phyloP scores from a whole-genome alignment of 257 asterid species.

The Solanum arcanum region DNA sequence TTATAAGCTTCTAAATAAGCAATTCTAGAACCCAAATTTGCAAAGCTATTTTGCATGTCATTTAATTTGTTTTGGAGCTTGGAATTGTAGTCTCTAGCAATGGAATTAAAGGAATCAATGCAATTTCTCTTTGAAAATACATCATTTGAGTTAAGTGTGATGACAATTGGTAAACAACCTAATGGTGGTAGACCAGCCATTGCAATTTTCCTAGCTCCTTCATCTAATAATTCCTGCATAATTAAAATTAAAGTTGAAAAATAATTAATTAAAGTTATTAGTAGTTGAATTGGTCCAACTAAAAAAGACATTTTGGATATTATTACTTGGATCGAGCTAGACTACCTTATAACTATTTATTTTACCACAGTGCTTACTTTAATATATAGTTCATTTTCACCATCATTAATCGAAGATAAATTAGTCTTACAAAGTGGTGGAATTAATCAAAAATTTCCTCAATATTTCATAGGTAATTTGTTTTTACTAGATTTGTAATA shows the following conservation, averaged over 20 bases:
- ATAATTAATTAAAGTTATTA: neutral
- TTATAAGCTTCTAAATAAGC: conserved; percentile 35
- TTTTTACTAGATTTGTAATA: too few species aligned
- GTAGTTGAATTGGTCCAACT: neutral
- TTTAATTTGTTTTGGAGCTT: conserved; percentile 29
- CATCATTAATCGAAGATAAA: too few species aligned
- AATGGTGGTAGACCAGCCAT: conserved; percentile 61
- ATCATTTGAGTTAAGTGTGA: conserved; percentile 22
- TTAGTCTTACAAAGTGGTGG: too few species aligned
- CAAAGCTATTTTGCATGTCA: neutral
- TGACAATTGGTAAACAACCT: conserved; percentile 65
- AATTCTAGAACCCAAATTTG: conserved; percentile 13
- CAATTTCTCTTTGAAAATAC: conserved; percentile 28
- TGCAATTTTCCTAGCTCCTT: conserved; percentile 60
- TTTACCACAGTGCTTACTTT: too few species aligned
- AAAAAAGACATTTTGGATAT: too few species aligned
- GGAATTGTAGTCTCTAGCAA: conserved; percentile 35
- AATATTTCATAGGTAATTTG: neutral
- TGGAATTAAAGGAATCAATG: conserved; percentile 7
- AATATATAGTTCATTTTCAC: too few species aligned
- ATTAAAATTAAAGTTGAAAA: neutral
- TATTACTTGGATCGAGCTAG: neutral
- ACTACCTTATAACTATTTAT: neutral
- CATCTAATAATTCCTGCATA: conserved; percentile 32
- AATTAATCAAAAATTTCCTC: neutral